Evolutionary conservation across 2,329 filamentous ascomycete genomes (phyloP).

Genomic region (Acarospora socialis): DNA sequence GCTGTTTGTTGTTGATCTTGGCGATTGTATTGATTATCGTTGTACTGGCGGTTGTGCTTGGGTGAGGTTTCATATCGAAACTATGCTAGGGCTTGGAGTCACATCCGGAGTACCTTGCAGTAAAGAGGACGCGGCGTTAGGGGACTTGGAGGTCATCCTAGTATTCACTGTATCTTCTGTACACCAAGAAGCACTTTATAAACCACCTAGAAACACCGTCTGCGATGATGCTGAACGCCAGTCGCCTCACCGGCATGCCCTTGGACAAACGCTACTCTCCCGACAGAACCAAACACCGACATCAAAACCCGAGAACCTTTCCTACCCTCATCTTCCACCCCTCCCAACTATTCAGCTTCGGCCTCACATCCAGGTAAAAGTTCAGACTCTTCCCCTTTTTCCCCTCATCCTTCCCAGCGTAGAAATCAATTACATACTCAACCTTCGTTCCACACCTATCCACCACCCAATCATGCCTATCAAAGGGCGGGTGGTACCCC

Average conservation of each 20-base stretch:
- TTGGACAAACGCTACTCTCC: too few species aligned
- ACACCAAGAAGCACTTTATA: too few species aligned
- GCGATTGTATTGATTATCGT: slow-evolving; percentile 82
- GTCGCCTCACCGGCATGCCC: too few species aligned
- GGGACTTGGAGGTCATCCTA: too few species aligned
- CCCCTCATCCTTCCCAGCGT: slow-evolving; percentile 50
- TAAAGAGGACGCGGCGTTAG: too few species aligned
- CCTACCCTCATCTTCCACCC: slow-evolving; percentile 43
- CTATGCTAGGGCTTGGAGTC: too few species aligned
- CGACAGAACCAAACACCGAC: too few species aligned
- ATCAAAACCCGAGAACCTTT: slow-evolving; percentile 32
- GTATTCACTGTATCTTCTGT: too few species aligned
- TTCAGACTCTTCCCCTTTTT: slow-evolving; percentile 35
- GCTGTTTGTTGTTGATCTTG: slow-evolving; percentile 77
- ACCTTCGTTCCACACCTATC: slow-evolving; percentile 74
- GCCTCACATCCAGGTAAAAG: slow-evolving; percentile 51
- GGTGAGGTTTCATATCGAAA: slow-evolving; percentile 33
- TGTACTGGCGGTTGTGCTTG: slow-evolving; percentile 69
- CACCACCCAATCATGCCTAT: slow-evolving; percentile 93
- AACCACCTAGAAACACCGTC: too few species aligned
- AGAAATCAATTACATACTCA: slow-evolving; percentile 98
- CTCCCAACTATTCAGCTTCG: slow-evolving; percentile 50
- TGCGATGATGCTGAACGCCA: too few species aligned
- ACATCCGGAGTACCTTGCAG: too few species aligned
- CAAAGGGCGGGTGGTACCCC: slow-evolving; percentile 86